Base-by-base conservation (phyloP, 2,329 filamentous ascomycete genomes). In the Penicillium brasilianum region DNA sequence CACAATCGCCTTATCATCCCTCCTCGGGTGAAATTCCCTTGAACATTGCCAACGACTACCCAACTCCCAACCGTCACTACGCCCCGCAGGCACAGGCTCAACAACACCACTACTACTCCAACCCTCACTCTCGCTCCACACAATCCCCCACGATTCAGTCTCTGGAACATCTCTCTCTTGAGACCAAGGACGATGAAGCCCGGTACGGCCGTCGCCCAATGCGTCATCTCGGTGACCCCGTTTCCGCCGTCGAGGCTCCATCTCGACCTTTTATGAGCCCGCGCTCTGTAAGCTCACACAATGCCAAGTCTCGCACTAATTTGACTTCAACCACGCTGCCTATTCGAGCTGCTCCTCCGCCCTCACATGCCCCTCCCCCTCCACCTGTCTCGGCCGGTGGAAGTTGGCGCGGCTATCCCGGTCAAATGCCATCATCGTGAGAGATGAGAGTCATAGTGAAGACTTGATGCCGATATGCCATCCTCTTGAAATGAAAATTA, bases 21-120 rank as follows among this genome's bases (percentile, higher is more conserved):
- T 43, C 66, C 16, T 68, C 89, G 57, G 88, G 88, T 60, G 88
- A 92, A 69, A 91, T 92, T 61, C 88, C 88, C 41, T 87, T 91
- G 62, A 77, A 78, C 61, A 72, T 76, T 30, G 72, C 73, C 55
- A 75, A 74, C 53, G 76, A 77, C 41, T 57, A 57, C 52, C 73
- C 71, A 68, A 69, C 67, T 65, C 71, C 56, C 68, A 68, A 61
- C 58, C 56, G 61, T 50, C 60, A 66, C 41, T 64, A 63, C 55
- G 64, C 63, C 57, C 58, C 64, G 46, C 64, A 68, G 32, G 60
- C 67, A 30, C 63, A 66, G 48, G 63, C 60, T 55, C 65, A 70
- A 39, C 32, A 46, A 34, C 37, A 59, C 46, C 57, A 66, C 58
- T 66, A 70, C 43, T 65, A 63, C 39, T 65, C 59, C 57, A 67